phyloP scores from a whole-genome alignment of 208 protist genomes.

The Crithidia sp. region DNA sequence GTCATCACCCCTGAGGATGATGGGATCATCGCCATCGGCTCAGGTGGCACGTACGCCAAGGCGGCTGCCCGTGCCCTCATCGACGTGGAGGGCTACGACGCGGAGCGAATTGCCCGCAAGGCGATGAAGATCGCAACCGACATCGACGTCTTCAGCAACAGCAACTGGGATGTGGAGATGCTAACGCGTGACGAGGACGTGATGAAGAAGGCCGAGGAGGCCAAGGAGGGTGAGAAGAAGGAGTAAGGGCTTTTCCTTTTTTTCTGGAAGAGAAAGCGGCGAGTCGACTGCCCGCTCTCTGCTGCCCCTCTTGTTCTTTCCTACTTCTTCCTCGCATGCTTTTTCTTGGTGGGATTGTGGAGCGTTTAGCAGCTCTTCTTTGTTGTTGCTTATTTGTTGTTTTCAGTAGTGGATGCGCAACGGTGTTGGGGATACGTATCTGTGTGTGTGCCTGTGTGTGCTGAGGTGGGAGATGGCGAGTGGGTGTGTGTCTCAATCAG shows the following conservation, averaged over 20 bases:
- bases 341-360: too few relatives aligned
- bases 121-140: constrained; percentile 96
- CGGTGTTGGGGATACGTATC: too few relatives aligned
- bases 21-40: constrained; percentile 94
- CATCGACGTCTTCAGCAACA: constrained; percentile 96
- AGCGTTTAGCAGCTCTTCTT: too few relatives aligned
- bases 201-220: constrained; percentile 37
- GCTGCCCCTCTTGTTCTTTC: neutral
- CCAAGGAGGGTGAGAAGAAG: constrained; percentile 12
- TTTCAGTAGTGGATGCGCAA: too few relatives aligned
- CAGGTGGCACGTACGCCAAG: constrained; percentile 94
- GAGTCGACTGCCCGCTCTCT: too few relatives aligned
- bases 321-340: constrained; percentile 11
- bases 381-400: too few relatives aligned
- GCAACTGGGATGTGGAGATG: constrained; percentile 93
- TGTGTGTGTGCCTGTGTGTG: too few relatives aligned
- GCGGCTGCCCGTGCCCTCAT: constrained; percentile 94
- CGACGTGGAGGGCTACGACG: constrained; percentile 87
- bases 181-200: constrained; percentile 49
- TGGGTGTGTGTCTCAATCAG: too few relatives aligned
- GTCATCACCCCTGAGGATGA: constrained; percentile 95
- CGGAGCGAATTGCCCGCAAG: constrained; percentile 91
- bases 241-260: constrained; percentile 12
- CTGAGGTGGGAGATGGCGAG: too few relatives aligned
- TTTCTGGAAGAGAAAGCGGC: neutral